Evolutionary conservation across 805 yeast genomes (phyloP).

Genomic region (Yamadazyma scolyti): DNA sequence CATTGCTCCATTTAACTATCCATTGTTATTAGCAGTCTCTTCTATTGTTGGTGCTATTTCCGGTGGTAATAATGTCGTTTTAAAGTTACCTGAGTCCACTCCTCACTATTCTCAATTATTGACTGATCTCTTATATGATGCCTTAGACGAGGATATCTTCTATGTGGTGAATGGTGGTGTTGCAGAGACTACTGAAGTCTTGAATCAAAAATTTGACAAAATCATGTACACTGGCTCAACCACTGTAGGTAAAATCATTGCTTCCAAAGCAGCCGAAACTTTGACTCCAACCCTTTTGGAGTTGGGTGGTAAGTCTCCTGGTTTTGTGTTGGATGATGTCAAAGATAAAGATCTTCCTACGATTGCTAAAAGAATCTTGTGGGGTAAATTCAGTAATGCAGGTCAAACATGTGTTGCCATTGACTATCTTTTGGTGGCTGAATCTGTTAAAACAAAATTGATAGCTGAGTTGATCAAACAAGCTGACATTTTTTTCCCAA

Average conservation of each 20-base stretch:
- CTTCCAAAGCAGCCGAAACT: constrained; percentile 77
- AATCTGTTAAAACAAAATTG: constrained; percentile 50
- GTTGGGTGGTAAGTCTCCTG: constrained; percentile 92
- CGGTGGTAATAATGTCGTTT: constrained; percentile 76
- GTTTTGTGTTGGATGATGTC: constrained; percentile 54
- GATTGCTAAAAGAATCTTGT: constrained; percentile 58
- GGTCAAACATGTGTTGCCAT: constrained; percentile 94
- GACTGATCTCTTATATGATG: constrained; percentile 48
- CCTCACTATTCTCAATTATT: constrained; percentile 59
- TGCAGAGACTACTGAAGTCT: constrained; percentile 54
- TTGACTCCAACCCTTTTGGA: constrained; percentile 81
- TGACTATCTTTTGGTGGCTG: constrained; percentile 75
- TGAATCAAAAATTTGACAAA: constrained; percentile 69
- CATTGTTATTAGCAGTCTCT: constrained; percentile 56
- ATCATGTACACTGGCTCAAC: constrained; percentile 84
- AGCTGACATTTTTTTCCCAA: constrained; percentile 43
- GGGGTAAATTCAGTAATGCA: constrained; percentile 76
- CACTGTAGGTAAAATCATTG: constrained; percentile 71
- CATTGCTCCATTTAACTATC: constrained; percentile 80
- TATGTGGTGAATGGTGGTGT: constrained; percentile 71
- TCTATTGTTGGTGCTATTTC: constrained; percentile 81
- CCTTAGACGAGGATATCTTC: constrained; percentile 55
- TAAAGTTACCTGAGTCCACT: constrained; percentile 72
- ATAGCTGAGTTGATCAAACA: constrained; percentile 37
- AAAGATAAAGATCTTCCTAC: constrained; percentile 40